Evolutionary conservation across 768 basidiomycete species (phyloP).

Genomic region (Hygrocybe punicea): DNA sequence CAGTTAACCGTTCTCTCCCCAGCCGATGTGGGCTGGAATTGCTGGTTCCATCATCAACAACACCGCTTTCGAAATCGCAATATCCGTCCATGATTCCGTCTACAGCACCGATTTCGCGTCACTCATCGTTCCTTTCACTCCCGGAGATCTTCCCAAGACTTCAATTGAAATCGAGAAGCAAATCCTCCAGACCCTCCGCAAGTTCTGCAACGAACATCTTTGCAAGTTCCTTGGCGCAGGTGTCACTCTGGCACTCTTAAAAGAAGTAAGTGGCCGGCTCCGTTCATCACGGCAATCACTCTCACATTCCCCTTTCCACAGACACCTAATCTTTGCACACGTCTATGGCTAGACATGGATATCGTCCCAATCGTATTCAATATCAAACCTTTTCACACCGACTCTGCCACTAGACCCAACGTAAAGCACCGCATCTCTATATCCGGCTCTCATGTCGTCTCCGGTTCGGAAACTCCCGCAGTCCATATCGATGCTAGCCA

Average conservation of each 20-base stretch:
- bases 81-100: slow-evolving; percentile 81
- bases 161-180: slow-evolving; percentile 59
- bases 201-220: slow-evolving; percentile 71
- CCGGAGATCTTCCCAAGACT: slow-evolving; percentile 52
- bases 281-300: slow-evolving; percentile 13
- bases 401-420: slow-evolving; percentile 73
- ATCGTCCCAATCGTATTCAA: slow-evolving; percentile 84
- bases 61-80: slow-evolving; percentile 63
- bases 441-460: slow-evolving; percentile 72
- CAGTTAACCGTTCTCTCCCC: slow-evolving; percentile 14
- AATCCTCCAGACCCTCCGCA: slow-evolving; percentile 61
- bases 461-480: slow-evolving; percentile 74
- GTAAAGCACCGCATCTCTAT: slow-evolving; percentile 81
- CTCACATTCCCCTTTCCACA: slow-evolving; percentile 31
- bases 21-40: slow-evolving; percentile 90
- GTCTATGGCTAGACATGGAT: slow-evolving; percentile 78
- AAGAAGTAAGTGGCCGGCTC: slow-evolving; percentile 48
- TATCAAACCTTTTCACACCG: slow-evolving; percentile 79
- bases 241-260: slow-evolving; percentile 65
- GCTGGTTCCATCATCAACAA: slow-evolving; percentile 60
- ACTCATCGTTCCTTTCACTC: slow-evolving; percentile 47
- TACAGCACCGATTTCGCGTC: slow-evolving; percentile 80
- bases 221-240: slow-evolving; percentile 87
- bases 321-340: slow-evolving; percentile 80
- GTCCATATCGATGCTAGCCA: slow-evolving; percentile 46